Conservation (phyloP, 306 rosid genomes). For the Potentilla sterilis region DNA sequence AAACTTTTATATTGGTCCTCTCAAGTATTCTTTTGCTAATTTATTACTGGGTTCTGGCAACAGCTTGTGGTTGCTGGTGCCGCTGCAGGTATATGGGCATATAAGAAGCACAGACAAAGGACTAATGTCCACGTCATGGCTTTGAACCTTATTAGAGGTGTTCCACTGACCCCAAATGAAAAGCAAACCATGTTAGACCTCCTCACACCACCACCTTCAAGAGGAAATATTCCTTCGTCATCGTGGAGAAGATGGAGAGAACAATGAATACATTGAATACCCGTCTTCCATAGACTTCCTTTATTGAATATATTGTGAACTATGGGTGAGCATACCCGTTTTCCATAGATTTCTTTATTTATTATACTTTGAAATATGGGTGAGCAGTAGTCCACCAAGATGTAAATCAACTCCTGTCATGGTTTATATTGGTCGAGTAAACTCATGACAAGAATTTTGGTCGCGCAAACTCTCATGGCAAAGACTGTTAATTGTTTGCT, state of each 20-base stretch:
- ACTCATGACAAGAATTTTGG: neutral
- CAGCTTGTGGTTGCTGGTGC: constrained; percentile 53
- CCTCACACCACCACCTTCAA: constrained; percentile 72
- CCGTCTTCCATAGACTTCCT: constrained; percentile 6
- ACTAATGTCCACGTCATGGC: constrained; percentile 83
- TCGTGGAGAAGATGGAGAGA: constrained; percentile 64
- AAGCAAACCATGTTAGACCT: constrained; percentile 77
- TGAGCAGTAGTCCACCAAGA: neutral
- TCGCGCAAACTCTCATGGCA: neutral
- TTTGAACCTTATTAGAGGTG: constrained; percentile 66
- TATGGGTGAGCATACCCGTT: neutral
- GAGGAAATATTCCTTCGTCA: constrained; percentile 30
- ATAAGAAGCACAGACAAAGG: constrained; percentile 55
- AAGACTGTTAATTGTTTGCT: neutral
- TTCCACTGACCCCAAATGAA: constrained; percentile 75
- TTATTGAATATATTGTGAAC: neutral
- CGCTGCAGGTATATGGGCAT: constrained; percentile 79
- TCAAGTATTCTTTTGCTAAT: neutral
- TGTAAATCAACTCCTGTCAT: neutral
- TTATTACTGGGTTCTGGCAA: constrained; percentile 11
- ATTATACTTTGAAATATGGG: neutral
- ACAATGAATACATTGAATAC: constrained; percentile 47
- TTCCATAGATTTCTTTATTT: neutral
- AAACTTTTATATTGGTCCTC: neutral
- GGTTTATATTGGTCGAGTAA: constrained; percentile 10